Conservation (phyloP, 768 basidiomycete species). For the Termitomyces sp. region DNA sequence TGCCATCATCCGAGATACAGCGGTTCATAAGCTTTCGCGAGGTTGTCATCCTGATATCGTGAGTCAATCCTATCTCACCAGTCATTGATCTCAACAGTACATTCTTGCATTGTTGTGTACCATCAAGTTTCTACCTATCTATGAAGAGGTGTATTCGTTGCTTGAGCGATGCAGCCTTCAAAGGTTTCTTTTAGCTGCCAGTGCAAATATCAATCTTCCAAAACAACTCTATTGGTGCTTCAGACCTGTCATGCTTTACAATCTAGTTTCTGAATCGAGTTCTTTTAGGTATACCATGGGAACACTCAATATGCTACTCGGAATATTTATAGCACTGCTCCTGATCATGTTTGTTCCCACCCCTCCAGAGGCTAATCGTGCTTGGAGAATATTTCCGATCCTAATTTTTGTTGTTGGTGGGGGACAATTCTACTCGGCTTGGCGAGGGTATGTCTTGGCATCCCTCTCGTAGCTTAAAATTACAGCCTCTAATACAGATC, state of each 20-base stretch:
- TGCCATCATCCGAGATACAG: slow-evolving; percentile 19
- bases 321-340: slow-evolving; percentile 20
- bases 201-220: slow-evolving; percentile 28
- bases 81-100: not conserved
- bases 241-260: not conserved
- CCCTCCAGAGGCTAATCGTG: slow-evolving; percentile 18
- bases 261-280: not conserved
- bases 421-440: slow-evolving; percentile 26
- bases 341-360: slow-evolving; percentile 20
- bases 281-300: slow-evolving; percentile 25
- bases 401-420: slow-evolving; percentile 22
- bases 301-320: slow-evolving; percentile 17
- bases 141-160: slow-evolving; percentile 24
- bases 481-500: slow-evolving; percentile 15
- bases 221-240: slow-evolving; percentile 29
- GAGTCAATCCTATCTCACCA: slow-evolving; percentile 2
- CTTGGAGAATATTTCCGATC: slow-evolving; percentile 26
- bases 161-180: slow-evolving; percentile 25
- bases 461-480: not conserved
- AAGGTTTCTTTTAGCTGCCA: slow-evolving; percentile 24
- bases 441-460: slow-evolving; percentile 21
- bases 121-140: slow-evolving; percentile 26
- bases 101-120: not conserved
- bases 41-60: slow-evolving; percentile 32
- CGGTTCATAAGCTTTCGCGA: slow-evolving; percentile 20